These are phyloP conservation scores for Xylariomycetidae sp. DNA, from an alignment of 2,329 filamentous ascomycete genomes.

Conservation along the genomic window DNA sequence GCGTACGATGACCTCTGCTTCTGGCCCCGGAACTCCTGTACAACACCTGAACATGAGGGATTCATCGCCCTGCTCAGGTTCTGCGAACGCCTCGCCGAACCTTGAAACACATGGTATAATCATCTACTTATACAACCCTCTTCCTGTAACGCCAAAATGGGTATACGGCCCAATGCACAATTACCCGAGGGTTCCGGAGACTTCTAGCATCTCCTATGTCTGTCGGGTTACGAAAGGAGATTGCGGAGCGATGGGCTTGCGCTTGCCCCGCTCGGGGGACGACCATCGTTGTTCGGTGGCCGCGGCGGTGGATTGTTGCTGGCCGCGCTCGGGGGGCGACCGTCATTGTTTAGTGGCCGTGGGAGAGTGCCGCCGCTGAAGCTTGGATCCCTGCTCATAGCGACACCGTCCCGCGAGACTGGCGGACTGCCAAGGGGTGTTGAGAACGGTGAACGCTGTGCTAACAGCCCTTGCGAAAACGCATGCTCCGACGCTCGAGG, in stretches of 20 bases:
- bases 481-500: conserved; percentile 39
- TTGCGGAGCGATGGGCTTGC: conserved; percentile 72
- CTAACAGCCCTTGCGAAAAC: conserved; percentile 38
- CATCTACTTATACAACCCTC: conserved; percentile 24
- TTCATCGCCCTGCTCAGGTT: no score
- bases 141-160: conserved; percentile 21
- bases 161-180: no score
- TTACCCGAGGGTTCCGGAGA: no score
- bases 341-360: conserved; percentile 27
- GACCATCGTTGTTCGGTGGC: conserved; percentile 18
- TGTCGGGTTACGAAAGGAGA: conserved; percentile 53
- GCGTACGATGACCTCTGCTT: no score
- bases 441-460: conserved; percentile 36
- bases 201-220: no score
- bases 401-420: conserved; percentile 32
- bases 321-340: conserved; percentile 10
- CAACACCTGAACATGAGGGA: no score
- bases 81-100: no score
- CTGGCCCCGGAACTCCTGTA: no score
- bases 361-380: conserved; percentile 24
- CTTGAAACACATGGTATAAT: conserved; percentile 20
- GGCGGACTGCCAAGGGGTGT: conserved; percentile 41
- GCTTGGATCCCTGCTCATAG: conserved; percentile 25
- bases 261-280: conserved; percentile 58
- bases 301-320: conserved; percentile 26